Evolutionary conservation across 2,329 filamentous ascomycete genomes (phyloP).

Genomic region (Ceratocystis papillata): DNA sequence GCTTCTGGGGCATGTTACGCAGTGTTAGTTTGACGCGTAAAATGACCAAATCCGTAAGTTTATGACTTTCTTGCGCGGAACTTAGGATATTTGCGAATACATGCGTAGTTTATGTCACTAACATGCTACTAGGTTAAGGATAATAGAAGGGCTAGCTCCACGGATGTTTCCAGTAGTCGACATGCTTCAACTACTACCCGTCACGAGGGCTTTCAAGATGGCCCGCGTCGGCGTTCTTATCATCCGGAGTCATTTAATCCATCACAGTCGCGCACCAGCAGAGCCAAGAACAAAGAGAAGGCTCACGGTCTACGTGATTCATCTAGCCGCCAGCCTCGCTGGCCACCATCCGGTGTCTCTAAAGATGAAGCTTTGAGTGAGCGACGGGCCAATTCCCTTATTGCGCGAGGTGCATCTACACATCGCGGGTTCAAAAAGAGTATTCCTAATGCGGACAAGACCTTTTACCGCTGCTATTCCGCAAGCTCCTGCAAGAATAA

Average conservation of each 20-base stretch:
- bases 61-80: neutral
- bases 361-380: constrained; percentile 42
- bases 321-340: constrained; percentile 29
- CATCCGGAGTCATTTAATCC: constrained; percentile 23
- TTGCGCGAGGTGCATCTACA: constrained; percentile 47
- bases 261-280: constrained; percentile 23
- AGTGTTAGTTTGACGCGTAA: constrained; percentile 25
- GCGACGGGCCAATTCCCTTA: constrained; percentile 46
- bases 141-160: constrained; percentile 22
- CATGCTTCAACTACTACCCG: constrained; percentile 19
- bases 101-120: constrained; percentile 5
- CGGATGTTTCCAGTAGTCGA: constrained; percentile 17
- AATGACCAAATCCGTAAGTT: constrained; percentile 20
- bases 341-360: constrained; percentile 46
- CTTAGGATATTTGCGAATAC: neutral
- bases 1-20: constrained; percentile 21
- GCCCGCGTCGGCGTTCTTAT: constrained; percentile 21
- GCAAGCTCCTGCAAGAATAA: constrained; percentile 24
- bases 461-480: constrained; percentile 47
- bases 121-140: constrained; percentile 20
- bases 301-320: constrained; percentile 17
- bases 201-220: constrained; percentile 16
- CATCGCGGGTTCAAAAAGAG: constrained; percentile 45
- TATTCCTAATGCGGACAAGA: constrained; percentile 45
- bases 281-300: constrained; percentile 22